Evolutionary conservation across 208 protist genomes (phyloP), one percentile per base, ranked within the genome.

Genomic region (Vickermania ingenoplastis): DNA sequence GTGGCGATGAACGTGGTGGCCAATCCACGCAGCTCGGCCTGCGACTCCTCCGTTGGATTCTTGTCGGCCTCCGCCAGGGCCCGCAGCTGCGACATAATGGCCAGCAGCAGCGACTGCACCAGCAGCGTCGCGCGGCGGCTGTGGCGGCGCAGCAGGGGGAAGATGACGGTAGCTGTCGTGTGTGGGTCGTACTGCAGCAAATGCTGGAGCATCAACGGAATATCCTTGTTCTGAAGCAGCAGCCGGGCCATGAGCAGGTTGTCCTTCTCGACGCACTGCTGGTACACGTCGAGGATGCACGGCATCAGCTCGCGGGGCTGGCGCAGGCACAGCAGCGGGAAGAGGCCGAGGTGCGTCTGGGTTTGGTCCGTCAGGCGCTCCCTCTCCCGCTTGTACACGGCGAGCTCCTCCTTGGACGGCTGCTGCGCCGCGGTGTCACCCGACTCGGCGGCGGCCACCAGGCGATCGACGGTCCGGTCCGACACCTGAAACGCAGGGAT

Each of bases 301-400:
- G 77, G 69, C 59, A 86, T 83, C 4, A 92, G 74, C 58, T 80
- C 61, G 5, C 71, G 63, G n/a, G 85, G 81, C 54, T 87, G 77
- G 17, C 79, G 81, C 1, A 67, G 69, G 53, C 85, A 92, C n/a
- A 92, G 73, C 77, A 83, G 84, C 21, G 88, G 64, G 52, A 89
- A 88, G 21, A 86, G 71, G 2, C 74, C 81, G 28, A 89, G 73
- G 41, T 81, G 77, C 1, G 76, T 75, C 56, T 84, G 68, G 25
- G 86, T 59, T 45, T 72, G 53, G 14, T 67, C 59, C 0, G 74
- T 65, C 17, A 73, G 66, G 2, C 66, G 71, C 24, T 67, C 50
- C 50, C 70, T 59, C 67, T 55, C 63, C 41, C 28, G 45, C 41
- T 13, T 36, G 31, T 26, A 52, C 36, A 63, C 41, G 17, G 65